Conservation (phyloP, 345 rosid genomes). For the Laguncularia racemosa region DNA sequence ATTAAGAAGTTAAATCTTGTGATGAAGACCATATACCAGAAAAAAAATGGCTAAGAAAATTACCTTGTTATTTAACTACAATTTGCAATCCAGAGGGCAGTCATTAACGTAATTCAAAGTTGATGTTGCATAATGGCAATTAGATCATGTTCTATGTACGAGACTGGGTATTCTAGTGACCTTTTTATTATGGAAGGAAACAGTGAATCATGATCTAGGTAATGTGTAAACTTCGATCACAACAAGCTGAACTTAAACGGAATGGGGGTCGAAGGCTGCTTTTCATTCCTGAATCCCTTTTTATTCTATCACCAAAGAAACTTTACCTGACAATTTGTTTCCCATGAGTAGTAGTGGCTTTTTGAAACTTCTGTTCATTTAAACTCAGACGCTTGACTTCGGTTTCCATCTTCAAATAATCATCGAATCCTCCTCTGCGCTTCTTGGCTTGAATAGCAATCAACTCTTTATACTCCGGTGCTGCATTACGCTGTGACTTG, state of each 20-base stretch:
- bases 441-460: slow-evolving; percentile 77
- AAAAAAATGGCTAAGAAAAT: not conserved
- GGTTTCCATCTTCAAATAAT: slow-evolving; percentile 35
- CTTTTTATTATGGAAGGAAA: too few species aligned
- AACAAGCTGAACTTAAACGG: too few species aligned
- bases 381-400: slow-evolving; percentile 58
- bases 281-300: too few species aligned
- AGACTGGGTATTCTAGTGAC: too few species aligned
- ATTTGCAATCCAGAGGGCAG: too few species aligned
- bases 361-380: slow-evolving; percentile 68
- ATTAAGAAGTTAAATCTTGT: too few species aligned
- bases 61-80: not conserved
- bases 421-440: slow-evolving; percentile 51
- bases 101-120: too few species aligned
- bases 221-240: too few species aligned
- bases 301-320: not conserved
- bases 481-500: slow-evolving; percentile 21
- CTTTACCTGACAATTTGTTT: slow-evolving; percentile 41
- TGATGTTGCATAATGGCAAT: too few species aligned
- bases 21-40: not conserved
- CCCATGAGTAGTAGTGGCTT: slow-evolving; percentile 35
- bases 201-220: too few species aligned
- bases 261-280: too few species aligned
- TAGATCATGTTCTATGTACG: too few species aligned
- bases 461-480: slow-evolving; percentile 42